Base-by-base conservation (phyloP, 1,139 yeast species). In the Saccharomyces hybrid region DNA sequence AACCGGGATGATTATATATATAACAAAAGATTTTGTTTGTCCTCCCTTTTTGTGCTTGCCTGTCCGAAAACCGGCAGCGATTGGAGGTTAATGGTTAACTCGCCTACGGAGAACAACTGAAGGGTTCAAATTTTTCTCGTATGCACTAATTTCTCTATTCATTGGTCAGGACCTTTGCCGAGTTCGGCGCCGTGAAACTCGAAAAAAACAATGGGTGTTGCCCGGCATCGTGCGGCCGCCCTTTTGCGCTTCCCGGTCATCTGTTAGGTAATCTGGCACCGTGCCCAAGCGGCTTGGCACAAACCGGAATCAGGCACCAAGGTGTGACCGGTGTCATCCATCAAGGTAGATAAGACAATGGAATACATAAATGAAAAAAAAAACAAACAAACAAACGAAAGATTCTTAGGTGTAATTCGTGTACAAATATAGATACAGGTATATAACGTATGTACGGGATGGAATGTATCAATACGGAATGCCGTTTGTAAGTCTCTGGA, bases 401-500 rank as follows among this genome's bases (percentile, higher is more conserved):
- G 19, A 9, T 14, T 14, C 3, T 7, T 38, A 8, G 11, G 24
- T 19, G 44, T 16, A 38, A 16, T 19, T 14, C 3, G 24, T 11
- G 26, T 9, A 19, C n/a, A 11, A 6, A 19, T 48, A 19, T 48
- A 48, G 34, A 48, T 48, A 47, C 24, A 21, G 9, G 34, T n/a
- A 11, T 47, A 28, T 29, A n/a, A n/a, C 11, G 14, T 47, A 47
- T 11, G 42, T 34, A 11, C 9, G 21, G 3, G 8, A 8, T 16
- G 21, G 3, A 14, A 8, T 6, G 11, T 11, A 24, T 41, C 51
- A 89, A 67, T 90, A 91, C 16, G 98, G 98, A 71, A 93, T 93
- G 58, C 99, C 99, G 68, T 93, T 93, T 49, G 99, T 93, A 61
- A 93, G 69, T 66, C 96, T 79, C 73, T 95, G 99, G 82, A 95